A percentile compares a stretch with the other conserved stretches of the same genome.
phyloP scores from a whole-genome alignment of 2,329 filamentous ascomycete genomes.

The Paecilomyces variotii region DNA sequence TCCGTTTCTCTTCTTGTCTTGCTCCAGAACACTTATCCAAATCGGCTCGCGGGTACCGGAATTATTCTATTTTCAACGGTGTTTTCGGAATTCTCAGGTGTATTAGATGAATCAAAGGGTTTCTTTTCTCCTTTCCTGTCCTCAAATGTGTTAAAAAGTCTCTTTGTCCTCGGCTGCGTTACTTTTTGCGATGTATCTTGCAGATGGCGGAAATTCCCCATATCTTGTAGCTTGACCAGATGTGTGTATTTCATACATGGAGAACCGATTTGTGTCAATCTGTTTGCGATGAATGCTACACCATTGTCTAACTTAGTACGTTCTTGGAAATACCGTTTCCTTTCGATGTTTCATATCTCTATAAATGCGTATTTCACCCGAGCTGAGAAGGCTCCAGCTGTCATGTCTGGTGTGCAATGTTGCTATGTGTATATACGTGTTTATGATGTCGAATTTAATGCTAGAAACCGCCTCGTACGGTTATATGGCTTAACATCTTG shows the following conservation, averaged over 20 bases:
- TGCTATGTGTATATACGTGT: too few relatives aligned
- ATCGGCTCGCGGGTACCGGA: neutral
- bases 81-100: slow-evolving; percentile 13
- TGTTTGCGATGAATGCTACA: neutral
- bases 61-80: slow-evolving; percentile 3
- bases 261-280: neutral
- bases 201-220: neutral
- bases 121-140: neutral
- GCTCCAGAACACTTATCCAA: neutral
- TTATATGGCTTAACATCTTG: too few relatives aligned
- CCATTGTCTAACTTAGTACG: neutral
- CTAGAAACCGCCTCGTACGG: too few relatives aligned
- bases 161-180: neutral
- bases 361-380: neutral
- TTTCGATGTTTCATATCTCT: neutral
- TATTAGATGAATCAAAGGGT: slow-evolving; percentile 19
- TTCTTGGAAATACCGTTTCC: neutral
- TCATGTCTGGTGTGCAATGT: too few relatives aligned
- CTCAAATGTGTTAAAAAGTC: neutral
- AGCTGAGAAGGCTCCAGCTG: too few relatives aligned
- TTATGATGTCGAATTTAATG: too few relatives aligned
- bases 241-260: neutral
- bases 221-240: neutral
- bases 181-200: neutral
- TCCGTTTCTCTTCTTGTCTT: slow-evolving; percentile 1